A percentile compares a stretch with the other conserved stretches of the same genome.
These are phyloP conservation scores for Colletotrichum sp. DNA, from an alignment of 2,329 filamentous ascomycete species.

Conservation along the genomic window DNA sequence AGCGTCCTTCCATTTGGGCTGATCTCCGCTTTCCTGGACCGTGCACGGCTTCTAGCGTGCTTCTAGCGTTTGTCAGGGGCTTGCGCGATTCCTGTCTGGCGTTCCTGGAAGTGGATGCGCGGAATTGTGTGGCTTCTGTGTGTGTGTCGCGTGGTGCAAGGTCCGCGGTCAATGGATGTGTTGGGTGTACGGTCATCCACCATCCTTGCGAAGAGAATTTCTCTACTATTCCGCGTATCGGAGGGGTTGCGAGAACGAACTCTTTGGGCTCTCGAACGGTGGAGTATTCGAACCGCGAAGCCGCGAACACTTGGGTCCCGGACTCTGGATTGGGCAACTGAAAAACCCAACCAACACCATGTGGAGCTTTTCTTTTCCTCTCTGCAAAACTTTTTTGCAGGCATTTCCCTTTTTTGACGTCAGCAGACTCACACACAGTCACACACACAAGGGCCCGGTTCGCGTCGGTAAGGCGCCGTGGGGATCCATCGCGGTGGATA, in stretches of 20 bases:
- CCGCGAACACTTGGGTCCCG: neutral
- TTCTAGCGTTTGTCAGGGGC: slow-evolving; percentile 3
- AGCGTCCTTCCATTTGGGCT: neutral
- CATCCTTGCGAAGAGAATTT: neutral
- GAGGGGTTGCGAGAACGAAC: neutral
- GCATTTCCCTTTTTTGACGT: neutral
- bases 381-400: neutral
- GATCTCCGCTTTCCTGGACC: neutral
- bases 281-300: neutral
- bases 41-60: slow-evolving; percentile 6
- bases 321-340: neutral
- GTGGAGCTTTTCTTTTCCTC: neutral
- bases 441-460: neutral
- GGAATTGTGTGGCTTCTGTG: neutral
- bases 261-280: neutral
- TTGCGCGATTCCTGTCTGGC: neutral
- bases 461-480: neutral
- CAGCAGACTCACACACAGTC: neutral
- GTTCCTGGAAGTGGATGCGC: neutral
- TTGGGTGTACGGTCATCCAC: neutral
- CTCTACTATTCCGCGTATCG: neutral
- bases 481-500: slow-evolving; percentile 3
- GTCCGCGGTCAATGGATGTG: neutral
- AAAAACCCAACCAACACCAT: neutral
- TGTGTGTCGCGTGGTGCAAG: neutral